A percentile compares a stretch with the other conserved stretches of the same genome.
Evolutionary conservation across 345 rosid species (phyloP).

Genomic region (Dovyalis caffra): DNA sequence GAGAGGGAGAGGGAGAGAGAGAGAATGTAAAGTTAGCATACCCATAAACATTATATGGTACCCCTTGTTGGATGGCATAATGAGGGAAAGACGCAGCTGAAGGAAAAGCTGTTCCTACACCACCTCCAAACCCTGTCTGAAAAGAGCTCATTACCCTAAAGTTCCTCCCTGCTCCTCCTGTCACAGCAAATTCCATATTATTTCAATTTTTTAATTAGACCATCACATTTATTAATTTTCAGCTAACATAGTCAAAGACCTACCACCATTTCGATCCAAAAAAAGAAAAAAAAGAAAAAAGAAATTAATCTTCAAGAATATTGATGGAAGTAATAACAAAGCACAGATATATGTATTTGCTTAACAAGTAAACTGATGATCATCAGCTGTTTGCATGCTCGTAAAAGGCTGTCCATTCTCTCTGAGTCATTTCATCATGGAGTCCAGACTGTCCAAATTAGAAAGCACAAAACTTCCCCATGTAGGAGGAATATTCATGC

Average conservation of each 20-base stretch:
- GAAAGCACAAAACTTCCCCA: constrained; percentile 18
- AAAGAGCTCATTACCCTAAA: constrained; percentile 67
- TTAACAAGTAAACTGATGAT: neutral
- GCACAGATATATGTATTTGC: neutral
- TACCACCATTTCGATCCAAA: no score
- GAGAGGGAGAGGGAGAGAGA: neutral
- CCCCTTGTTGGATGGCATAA: constrained; percentile 79
- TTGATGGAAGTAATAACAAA: neutral
- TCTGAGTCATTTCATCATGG: neutral
- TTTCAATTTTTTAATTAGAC: neutral
- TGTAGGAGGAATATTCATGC: constrained; percentile 42
- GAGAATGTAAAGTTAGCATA: neutral
- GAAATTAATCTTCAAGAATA: neutral
- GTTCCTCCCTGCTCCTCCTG: constrained; percentile 58
- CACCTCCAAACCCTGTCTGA: constrained; percentile 70
- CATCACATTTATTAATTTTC: neutral
- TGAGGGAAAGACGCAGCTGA: constrained; percentile 82
- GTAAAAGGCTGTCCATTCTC: neutral
- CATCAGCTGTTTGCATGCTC: constrained; percentile 10
- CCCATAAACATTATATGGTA: constrained; percentile 76
- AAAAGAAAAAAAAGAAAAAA: no score
- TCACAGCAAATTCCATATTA: neutral
- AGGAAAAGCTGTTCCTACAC: constrained; percentile 61
- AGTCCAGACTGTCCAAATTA: constrained; percentile 1
- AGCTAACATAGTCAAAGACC: neutral